Percentiles rank a stretch among this genome's conserved stretches.
Evolutionary conservation across 345 rosid species (phyloP).

Genomic region (Citrus cavaleriei): DNA sequence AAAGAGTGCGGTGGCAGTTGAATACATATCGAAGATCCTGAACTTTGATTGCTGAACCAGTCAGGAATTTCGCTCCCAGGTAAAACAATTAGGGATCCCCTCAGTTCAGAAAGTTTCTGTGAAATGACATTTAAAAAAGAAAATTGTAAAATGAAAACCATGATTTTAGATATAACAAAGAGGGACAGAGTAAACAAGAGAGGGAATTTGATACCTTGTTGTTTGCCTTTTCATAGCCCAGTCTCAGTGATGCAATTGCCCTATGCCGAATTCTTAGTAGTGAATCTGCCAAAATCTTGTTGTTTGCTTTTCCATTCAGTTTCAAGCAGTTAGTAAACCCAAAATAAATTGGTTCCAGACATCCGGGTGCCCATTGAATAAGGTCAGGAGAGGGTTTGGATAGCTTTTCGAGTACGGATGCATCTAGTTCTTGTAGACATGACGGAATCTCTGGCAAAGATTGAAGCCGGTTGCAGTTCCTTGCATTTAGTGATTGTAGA

Average conservation of each 20-base stretch:
- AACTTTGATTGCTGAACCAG: neutral
- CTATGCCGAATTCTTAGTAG: neutral
- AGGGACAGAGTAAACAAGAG: neutral
- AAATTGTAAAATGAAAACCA: neutral
- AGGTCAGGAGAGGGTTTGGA: too few species aligned
- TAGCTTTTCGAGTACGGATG: neutral
- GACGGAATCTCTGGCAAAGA: neutral
- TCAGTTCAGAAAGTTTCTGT: neutral
- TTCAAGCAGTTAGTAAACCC: neutral
- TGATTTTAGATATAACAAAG: neutral
- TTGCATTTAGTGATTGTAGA: neutral
- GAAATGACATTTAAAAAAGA: neutral
- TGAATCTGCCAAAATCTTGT: neutral
- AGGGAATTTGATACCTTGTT: too few species aligned
- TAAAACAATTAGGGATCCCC: neutral
- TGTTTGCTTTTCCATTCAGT: neutral
- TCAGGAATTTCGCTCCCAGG: conserved; percentile 5
- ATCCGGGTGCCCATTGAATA: accelerated
- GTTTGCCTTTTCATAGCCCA: neutral
- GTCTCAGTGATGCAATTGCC: neutral
- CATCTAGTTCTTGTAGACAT: neutral
- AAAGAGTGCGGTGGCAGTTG: neutral
- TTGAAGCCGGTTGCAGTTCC: neutral
- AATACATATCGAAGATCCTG: neutral
- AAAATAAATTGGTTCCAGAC: accelerated